Conservation (phyloP, 1,284 basidiomycete species). For the Boletellus sp. region DNA sequence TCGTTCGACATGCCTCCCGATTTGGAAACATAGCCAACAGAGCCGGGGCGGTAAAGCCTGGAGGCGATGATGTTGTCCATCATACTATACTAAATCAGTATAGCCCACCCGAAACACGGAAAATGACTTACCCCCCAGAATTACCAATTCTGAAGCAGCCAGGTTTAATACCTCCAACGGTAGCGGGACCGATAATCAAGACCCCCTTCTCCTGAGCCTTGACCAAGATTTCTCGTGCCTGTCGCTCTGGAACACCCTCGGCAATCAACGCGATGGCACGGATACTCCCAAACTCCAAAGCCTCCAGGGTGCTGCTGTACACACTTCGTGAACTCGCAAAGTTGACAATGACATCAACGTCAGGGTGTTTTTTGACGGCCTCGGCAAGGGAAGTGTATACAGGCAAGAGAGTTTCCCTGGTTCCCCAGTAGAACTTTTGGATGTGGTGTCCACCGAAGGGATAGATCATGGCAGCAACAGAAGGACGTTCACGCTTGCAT, state of each 20-base stretch:
- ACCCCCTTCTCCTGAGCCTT: slow-evolving; percentile 84
- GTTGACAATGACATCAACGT: slow-evolving; percentile 98
- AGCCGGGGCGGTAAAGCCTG: slow-evolving; percentile 97
- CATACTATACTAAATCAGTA: slow-evolving; percentile 61
- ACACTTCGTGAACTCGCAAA: slow-evolving; percentile 95
- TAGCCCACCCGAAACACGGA: slow-evolving; percentile 2
- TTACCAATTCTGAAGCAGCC: slow-evolving; percentile 99
- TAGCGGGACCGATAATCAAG: slow-evolving; percentile 96
- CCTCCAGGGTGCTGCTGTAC: slow-evolving; percentile 92
- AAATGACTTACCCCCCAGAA: slow-evolving; percentile 77
- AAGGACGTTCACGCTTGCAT: slow-evolving; percentile 90
- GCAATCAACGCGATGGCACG: slow-evolving; percentile 91
- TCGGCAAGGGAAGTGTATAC: slow-evolving; percentile 95
- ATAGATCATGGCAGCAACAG: slow-evolving; percentile 99
- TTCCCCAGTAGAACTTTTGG: slow-evolving; percentile 99
- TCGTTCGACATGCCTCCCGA: slow-evolving; percentile 99
- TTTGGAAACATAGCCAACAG: slow-evolving; percentile 98
- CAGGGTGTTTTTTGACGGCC: slow-evolving; percentile 92
- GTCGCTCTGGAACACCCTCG: slow-evolving; percentile 97
- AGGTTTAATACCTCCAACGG: slow-evolving; percentile 99
- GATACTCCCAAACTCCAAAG: slow-evolving; percentile 67
- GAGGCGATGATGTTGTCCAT: slow-evolving; percentile 99
- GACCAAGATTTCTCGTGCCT: slow-evolving; percentile 94
- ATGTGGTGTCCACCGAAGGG: slow-evolving; percentile 99
- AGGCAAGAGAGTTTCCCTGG: slow-evolving; percentile 96